A percentile compares a stretch with the other conserved stretches of the same genome.
These are phyloP conservation scores for Pilaira anomala DNA, from an alignment of 192 early-diverging fungal genomes.

Conservation along the genomic window DNA sequence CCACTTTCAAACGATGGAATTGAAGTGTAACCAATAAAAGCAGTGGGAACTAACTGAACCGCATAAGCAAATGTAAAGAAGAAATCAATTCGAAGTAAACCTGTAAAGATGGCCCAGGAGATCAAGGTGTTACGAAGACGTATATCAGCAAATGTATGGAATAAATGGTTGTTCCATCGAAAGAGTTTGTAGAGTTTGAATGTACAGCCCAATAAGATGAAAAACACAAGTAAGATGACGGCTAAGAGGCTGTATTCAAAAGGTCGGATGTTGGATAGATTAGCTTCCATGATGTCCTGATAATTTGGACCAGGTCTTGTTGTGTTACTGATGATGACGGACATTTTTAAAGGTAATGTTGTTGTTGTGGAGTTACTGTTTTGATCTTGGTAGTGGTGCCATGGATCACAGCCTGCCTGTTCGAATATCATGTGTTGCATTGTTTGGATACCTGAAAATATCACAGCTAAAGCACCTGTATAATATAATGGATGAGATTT, in stretches of 20 bases:
- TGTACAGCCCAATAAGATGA: background rate
- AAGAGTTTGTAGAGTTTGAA: background rate
- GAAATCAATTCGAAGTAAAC: background rate
- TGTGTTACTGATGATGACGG: background rate
- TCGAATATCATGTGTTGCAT: conserved; percentile 6
- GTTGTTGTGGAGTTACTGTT: no score
- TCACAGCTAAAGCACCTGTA: background rate
- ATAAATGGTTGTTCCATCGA: background rate
- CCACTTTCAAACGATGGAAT: background rate
- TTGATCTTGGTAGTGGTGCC: no score
- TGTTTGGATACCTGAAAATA: conserved; percentile 8
- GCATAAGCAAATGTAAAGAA: conserved; percentile 3
- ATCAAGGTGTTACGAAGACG: background rate
- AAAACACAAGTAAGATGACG: background rate
- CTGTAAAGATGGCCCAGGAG: background rate
- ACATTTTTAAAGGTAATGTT: no score
- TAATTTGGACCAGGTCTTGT: background rate
- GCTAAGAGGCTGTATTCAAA: background rate
- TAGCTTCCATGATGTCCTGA: background rate
- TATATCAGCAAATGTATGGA: background rate
- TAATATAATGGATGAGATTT: no score
- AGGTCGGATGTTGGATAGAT: background rate
- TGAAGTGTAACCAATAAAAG: background rate
- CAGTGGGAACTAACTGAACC: conserved; percentile 1
- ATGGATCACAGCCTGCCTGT: conserved; percentile 4